Evolutionary conservation across 1,284 basidiomycete genomes (phyloP), one percentile per base, ranked within the genome.

Genomic region (Rhizoctonia solani): DNA sequence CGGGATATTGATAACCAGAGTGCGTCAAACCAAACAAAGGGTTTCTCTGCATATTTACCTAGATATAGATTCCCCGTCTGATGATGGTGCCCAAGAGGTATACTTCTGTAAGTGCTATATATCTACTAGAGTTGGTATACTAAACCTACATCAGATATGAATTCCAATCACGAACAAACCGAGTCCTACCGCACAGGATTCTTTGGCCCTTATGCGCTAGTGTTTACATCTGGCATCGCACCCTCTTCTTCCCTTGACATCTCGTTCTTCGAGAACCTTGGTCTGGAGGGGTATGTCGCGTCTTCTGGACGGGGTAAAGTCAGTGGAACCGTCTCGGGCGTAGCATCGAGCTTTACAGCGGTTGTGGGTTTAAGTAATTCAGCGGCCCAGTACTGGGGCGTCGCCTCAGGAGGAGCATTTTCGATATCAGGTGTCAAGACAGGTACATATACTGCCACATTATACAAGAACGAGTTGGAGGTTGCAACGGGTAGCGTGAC

Each of bases 371-470:
- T 52, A 13, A 74, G 80, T 77, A 82, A 80, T 70, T 75, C 77
- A 14, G 80, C 75, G 13, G 79, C 80, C 13, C 81, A 82, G 69
- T 82, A 82, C 71, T 82, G 81, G 81, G 59, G 58, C n/a, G 55
- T 75, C 19, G 74, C 76, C 2, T 65, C 61, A 13, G 79, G 78
- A 53, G 80, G 80, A 41, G 74, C 76, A 29, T 82, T 81, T 75
- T 78, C 76, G 6, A 77, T 79, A 30, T 78, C 78, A n/a, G 71
- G 76, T 66, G 80, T 82, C 77, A 82, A 81, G 65, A 81, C 82
- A 19, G 81, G 82, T 27, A 80, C 78, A 0, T 80, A 80, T 68
- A 79, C 79, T 11, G 78, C 76, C 11, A 81, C 79, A 1, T 73
- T 70, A 21, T 82, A 75, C 71, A 78, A 82, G 73, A 79, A 78